These are phyloP conservation scores for Nigrospora sphaerica DNA, from an alignment of 2,329 filamentous ascomycete genomes.

Conservation along the genomic window DNA sequence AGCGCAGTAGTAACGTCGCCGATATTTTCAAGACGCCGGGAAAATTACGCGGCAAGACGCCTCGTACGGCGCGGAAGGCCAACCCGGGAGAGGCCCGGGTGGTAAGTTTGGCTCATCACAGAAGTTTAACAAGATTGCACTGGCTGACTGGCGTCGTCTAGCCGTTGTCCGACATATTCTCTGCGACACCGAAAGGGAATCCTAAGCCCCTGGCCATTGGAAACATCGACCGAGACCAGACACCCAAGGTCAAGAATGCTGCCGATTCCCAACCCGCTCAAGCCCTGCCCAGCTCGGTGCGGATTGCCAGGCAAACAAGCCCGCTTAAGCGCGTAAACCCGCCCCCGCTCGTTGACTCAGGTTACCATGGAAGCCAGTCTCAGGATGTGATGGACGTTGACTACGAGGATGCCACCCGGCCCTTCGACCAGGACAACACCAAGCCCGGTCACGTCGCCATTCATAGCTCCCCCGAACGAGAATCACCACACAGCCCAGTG, in stretches of 20 bases:
- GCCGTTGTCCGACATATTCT: conserved; percentile 55
- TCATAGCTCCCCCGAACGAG: conserved; percentile 9
- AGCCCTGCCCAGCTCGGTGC: conserved; percentile 13
- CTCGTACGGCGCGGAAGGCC: conserved; percentile 60
- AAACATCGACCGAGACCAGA: conserved; percentile 39
- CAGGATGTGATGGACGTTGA: conserved; percentile 43
- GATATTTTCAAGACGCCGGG: conserved; percentile 95
- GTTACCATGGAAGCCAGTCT: conserved; percentile 63
- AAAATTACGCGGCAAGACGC: conserved; percentile 75
- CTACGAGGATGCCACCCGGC: conserved; percentile 10
- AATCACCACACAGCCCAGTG: conserved; percentile 9
- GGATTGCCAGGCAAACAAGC: background rate
- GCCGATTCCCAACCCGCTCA: conserved; percentile 36
- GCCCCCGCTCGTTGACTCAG: conserved; percentile 51
- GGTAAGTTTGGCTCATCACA: conserved; percentile 38
- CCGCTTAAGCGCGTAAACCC: conserved; percentile 18
- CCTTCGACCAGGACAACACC: conserved; percentile 11
- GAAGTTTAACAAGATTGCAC: conserved; percentile 15
- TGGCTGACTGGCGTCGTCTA: conserved; percentile 19
- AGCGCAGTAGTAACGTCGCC: conserved; percentile 63
- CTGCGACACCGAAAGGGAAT: conserved; percentile 45
- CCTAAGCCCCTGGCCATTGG: conserved; percentile 47
- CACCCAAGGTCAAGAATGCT: conserved; percentile 53
- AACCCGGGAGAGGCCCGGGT: conserved; percentile 52
- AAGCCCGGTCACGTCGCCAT: conserved; percentile 13